Percentiles rank a stretch among this genome's conserved stretches.
Evolutionary conservation across 768 basidiomycete genomes (phyloP).

Genomic region (Leucocoprinus leucothites): DNA sequence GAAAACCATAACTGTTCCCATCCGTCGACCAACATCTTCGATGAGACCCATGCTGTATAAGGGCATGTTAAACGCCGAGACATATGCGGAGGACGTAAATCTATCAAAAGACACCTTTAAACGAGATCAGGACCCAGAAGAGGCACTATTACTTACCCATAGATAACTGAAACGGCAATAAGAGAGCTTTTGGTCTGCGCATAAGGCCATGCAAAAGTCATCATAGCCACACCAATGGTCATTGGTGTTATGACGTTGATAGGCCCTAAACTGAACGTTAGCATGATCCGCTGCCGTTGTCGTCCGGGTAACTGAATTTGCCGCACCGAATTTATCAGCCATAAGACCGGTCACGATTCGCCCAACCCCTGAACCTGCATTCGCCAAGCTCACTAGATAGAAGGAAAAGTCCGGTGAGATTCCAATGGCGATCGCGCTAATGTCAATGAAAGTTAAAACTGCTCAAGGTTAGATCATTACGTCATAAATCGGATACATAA

Average conservation of each 20-base stretch:
- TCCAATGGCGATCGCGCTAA: conserved; percentile 44
- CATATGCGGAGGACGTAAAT: conserved; percentile 47
- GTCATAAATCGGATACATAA: too few relatives aligned
- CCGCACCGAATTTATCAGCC: conserved; percentile 48
- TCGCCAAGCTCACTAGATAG: conserved; percentile 61
- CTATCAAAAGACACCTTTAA: conserved; percentile 21
- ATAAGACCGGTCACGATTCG: conserved; percentile 46
- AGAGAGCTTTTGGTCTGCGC: conserved; percentile 35
- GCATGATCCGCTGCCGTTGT: too few relatives aligned
- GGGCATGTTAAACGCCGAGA: conserved; percentile 43
- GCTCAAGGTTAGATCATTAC: neutral
- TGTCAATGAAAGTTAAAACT: conserved; percentile 59
- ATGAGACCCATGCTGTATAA: conserved; percentile 47
- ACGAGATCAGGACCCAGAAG: neutral
- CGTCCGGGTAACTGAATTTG: neutral
- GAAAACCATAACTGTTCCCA: conserved; percentile 53
- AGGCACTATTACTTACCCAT: conserved; percentile 41
- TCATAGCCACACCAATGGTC: conserved; percentile 41
- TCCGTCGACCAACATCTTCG: conserved; percentile 52
- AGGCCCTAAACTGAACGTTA: conserved; percentile 33
- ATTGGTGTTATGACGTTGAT: conserved; percentile 59
- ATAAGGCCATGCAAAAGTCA: conserved; percentile 64
- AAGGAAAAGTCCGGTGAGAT: conserved; percentile 46
- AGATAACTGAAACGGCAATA: conserved; percentile 49
- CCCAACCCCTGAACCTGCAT: conserved; percentile 55